Base-by-base conservation (phyloP, 2,329 filamentous ascomycete genomes). In the Diplodia seriata region DNA sequence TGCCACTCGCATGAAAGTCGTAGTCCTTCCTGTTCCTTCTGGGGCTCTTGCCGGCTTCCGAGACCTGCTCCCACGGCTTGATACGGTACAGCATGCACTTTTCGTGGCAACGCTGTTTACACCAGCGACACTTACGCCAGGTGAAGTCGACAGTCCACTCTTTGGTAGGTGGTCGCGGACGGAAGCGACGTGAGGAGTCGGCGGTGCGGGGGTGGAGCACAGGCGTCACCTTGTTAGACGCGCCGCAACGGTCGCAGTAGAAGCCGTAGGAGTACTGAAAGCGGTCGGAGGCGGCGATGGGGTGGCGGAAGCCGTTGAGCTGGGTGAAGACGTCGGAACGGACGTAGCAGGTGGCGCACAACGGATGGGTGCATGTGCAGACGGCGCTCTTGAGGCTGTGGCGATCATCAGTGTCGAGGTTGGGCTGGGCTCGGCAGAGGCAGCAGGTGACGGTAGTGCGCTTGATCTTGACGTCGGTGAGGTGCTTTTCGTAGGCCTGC, bases 241-340 rank as follows among this genome's bases (percentile, higher is more conserved):
- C 59, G 29, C 59, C 59, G 29, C 59, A 62, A 18, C 59, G 8
- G 20, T 50, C 43, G 18, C 59, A 62, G 59, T 62, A 62, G 29
- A 36, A 62, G n/a, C 59, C 59, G 31, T 36, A 50, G 9, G 59
- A 62, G 29, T 62, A 51, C 6, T 11, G 9, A n/a, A 50, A 15
- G 43, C 59, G 59, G 20, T 50, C 59, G 8, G 20, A 2, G 18
- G 23, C 38, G n/a, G 15, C 8, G 43, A 62, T 15, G 9, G 4
- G 59, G 31, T 62, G 59, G 31, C 29, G 43, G 18, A 62, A 29
- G 31, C 18, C 29, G 4, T 51, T 23, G 29, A 51, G 20, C 7
- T 14, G 26, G 14, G 8, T 23, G 15, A 62, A 62, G 43, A 62
- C 59, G 11, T 62, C 43, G 26, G 59, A 62, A 2, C 20, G 9